Base-by-base conservation (phyloP, 2,329 filamentous ascomycete genomes). In the Cadophora malorum region DNA sequence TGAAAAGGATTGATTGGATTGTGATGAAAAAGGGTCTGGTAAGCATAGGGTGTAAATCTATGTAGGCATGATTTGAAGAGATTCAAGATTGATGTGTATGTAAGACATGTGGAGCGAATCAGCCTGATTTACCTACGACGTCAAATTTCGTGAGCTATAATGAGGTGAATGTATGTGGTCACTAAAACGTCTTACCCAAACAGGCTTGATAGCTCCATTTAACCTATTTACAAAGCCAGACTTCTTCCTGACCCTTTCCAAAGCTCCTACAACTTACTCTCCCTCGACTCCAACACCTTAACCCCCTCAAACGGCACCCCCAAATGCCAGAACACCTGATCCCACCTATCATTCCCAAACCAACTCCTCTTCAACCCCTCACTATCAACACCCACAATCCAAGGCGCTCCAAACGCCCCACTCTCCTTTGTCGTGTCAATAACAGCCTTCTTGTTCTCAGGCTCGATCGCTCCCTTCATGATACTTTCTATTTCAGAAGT, bases 331-430 rank as follows among this genome's bases (percentile, higher is more conserved):
- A 72, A 71, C 3, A 72, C 66, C 52, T 72, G 71, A 65, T 72
- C 71, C 71, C 71, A 72, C 25, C 71, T 63, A 64, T 72, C 71
- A 68, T 72, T 72, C 23, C 71, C 71, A 68, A 72, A 72, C 67
- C 67, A 72, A n/a, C 45, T 50, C 61, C 53, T 70, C 66, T 61
- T 70, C 62, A 64, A 53, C 6, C 65, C 67, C 19, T 69, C 58
- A 8, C 55, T 45, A 64, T 70, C 66, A 16, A 72, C 65, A 7
- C 38, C 68, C 31, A 71, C 62, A 35, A 72, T 72, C 71, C 71
- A 72, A 19, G 71, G 71, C 23, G 71, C 71, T 2, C 71, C 71
- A 70, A 72, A 72, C 8, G 71, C 69, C n/a, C 67, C 66, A 6
- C 53, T n/a, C 3, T 67, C 64, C 35, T 21, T 66, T 19, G 71